phyloP scores from a whole-genome alignment of 345 rosid species.

The Euphorbia lathyris region DNA sequence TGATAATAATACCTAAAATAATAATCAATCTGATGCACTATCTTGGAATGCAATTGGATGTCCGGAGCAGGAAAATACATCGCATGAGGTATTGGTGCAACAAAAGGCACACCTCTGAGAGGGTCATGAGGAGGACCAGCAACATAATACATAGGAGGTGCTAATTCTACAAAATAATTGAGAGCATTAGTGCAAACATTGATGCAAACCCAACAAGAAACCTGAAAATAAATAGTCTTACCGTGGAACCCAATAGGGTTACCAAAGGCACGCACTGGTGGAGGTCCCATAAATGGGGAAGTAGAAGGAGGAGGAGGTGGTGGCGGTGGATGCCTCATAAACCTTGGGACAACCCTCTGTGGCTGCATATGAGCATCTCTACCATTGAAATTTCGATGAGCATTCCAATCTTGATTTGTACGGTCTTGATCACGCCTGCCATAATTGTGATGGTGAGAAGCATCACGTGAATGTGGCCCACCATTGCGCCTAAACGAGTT shows the following conservation, averaged over 20 bases:
- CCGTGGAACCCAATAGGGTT: conserved; percentile 50
- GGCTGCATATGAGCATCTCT: conserved; percentile 65
- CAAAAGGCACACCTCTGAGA: conserved; percentile 45
- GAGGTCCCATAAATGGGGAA: conserved; percentile 45
- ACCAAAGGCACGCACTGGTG: conserved; percentile 47
- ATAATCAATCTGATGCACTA: conserved; percentile 70
- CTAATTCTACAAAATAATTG: conserved; percentile 42
- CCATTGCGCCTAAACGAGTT: conserved; percentile 63
- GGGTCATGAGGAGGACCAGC: conserved; percentile 39
- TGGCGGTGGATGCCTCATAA: conserved; percentile 56
- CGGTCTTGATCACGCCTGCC: conserved; percentile 80
- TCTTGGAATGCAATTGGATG: conserved; percentile 46
- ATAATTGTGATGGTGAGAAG: conserved; percentile 64
- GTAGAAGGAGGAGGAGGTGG: conserved; percentile 45
- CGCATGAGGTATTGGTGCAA: conserved; percentile 39
- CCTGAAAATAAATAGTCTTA: conserved; percentile 32
- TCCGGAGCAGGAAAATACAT: conserved; percentile 47
- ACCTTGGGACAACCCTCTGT: conserved; percentile 53
- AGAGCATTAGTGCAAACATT: conserved; percentile 22
- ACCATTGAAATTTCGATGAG: conserved; percentile 52
- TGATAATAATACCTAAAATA: conserved; percentile 60
- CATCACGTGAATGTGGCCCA: conserved; percentile 48
- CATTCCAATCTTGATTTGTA: conserved; percentile 36
- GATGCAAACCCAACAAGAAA: conserved; percentile 8
- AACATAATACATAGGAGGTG: conserved; percentile 47